Conservation (phyloP, 768 basidiomycete species). For the Phylloporus arenicola region DNA sequence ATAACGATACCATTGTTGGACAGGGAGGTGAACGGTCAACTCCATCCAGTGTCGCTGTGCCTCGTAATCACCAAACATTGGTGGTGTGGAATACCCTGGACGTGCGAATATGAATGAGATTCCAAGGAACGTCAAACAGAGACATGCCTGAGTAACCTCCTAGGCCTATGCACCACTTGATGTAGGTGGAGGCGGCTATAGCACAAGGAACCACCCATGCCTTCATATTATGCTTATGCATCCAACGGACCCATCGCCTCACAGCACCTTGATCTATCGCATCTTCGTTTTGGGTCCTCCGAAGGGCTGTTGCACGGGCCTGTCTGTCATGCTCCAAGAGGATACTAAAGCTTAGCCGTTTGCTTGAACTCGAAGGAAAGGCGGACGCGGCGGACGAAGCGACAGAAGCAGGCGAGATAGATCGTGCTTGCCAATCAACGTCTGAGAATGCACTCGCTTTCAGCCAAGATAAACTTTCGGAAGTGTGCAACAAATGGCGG, state of each 20-base stretch:
- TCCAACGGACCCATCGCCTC: constrained; percentile 69
- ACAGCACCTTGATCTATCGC: constrained; percentile 40
- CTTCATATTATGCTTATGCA: constrained; percentile 63
- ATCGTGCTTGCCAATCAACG: constrained; percentile 38
- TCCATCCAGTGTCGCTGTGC: constrained; percentile 97
- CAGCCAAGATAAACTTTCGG: constrained; percentile 59
- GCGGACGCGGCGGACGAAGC: constrained; percentile 26
- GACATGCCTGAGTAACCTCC: constrained; percentile 78
- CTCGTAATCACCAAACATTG: constrained; percentile 90
- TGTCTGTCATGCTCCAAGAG: constrained; percentile 34
- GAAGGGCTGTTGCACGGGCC: constrained; percentile 10
- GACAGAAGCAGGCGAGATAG: constrained; percentile 40
- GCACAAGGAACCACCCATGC: constrained; percentile 53
- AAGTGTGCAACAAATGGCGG: constrained; percentile 56
- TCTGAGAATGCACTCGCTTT: constrained; percentile 38
- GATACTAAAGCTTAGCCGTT: constrained; percentile 39
- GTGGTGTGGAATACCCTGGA: constrained; percentile 63
- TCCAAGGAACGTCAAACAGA: background rate
- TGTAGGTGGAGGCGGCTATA: constrained; percentile 47
- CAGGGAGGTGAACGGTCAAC: constrained; percentile 70
- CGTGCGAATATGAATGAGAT: background rate
- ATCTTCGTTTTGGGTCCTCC: constrained; percentile 11
- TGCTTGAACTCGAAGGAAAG: constrained; percentile 17
- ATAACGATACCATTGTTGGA: constrained; percentile 79
- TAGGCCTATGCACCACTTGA: constrained; percentile 68